These are phyloP conservation scores for Saccharomyces paradoxus DNA, from an alignment of 805 yeast genomes.

Conservation along the genomic window DNA sequence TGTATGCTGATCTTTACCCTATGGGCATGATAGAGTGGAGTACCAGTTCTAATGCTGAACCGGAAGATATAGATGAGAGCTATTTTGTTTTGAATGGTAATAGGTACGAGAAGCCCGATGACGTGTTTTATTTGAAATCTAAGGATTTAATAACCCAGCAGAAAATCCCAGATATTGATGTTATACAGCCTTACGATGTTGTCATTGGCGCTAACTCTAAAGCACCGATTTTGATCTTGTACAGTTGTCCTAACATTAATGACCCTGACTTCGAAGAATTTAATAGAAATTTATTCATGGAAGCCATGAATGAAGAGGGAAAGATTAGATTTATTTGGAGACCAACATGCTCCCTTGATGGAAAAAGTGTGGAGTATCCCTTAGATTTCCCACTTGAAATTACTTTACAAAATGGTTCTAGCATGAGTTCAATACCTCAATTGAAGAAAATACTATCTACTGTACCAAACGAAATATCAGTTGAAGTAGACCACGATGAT, in stretches of 20 bases:
- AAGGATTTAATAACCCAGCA: conserved; percentile 27
- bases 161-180: conserved; percentile 9
- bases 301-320: conserved; percentile 43
- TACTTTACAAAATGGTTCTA: conserved; percentile 25
- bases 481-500: conserved; percentile 32
- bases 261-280: conserved; percentile 43
- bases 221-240: conserved; percentile 54
- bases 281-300: conserved; percentile 49
- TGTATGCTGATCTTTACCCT: conserved; percentile 14
- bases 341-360: conserved; percentile 35
- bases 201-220: conserved; percentile 43
- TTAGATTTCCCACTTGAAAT: conserved; percentile 26
- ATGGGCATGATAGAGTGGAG: conserved; percentile 7
- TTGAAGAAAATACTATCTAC: neutral
- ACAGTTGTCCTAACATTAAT: conserved; percentile 52
- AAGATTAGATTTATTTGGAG: conserved; percentile 72
- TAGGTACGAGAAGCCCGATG: conserved; percentile 56
- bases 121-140: conserved; percentile 71
- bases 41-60: neutral
- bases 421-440: conserved; percentile 35
- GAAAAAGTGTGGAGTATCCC: conserved; percentile 7
- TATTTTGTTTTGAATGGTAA: conserved; percentile 22
- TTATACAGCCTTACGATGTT: conserved; percentile 47
- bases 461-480: conserved; percentile 34
- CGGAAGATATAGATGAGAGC: conserved; percentile 3